A percentile compares a stretch with the other conserved stretches of the same genome.
Conservation (phyloP, 2,329 filamentous ascomycete species). For the Fusarium annulatum region DNA sequence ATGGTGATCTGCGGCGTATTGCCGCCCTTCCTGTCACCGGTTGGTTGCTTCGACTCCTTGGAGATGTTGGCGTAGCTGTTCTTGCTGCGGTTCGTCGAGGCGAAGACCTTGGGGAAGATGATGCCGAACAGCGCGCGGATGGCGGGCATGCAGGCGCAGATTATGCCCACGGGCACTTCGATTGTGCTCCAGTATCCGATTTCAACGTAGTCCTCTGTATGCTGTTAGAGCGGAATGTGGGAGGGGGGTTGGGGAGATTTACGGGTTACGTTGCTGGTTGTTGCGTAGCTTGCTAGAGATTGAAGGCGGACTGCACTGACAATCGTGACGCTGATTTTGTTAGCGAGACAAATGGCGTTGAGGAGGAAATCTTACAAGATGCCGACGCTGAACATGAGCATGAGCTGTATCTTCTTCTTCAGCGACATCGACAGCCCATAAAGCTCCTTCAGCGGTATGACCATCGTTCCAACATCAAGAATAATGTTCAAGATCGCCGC, state of each 20-base stretch:
- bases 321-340: constrained; percentile 6
- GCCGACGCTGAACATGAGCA: constrained; percentile 25
- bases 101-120: constrained; percentile 33
- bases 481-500: constrained; percentile 61
- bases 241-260: fast-evolving
- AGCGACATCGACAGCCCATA: constrained; percentile 4
- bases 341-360: not conserved
- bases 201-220: constrained; percentile 41
- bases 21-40: not conserved
- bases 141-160: constrained; percentile 47
- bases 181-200: constrained; percentile 46
- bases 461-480: constrained; percentile 53
- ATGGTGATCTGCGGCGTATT: not conserved
- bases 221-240: not conserved
- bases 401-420: constrained; percentile 22
- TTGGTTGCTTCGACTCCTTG: not conserved
- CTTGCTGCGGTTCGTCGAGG: constrained; percentile 14
- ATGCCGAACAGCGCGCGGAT: constrained; percentile 33
- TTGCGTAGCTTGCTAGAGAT: constrained; percentile 20
- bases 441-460: constrained; percentile 9
- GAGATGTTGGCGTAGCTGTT: constrained; percentile 30
- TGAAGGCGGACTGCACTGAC: constrained; percentile 15
- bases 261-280: constrained; percentile 22
- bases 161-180: constrained; percentile 46
- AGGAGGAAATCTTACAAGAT: not conserved